Base-by-base conservation (phyloP, 257 asterid genomes). In the Ocimum tenuiflorum region DNA sequence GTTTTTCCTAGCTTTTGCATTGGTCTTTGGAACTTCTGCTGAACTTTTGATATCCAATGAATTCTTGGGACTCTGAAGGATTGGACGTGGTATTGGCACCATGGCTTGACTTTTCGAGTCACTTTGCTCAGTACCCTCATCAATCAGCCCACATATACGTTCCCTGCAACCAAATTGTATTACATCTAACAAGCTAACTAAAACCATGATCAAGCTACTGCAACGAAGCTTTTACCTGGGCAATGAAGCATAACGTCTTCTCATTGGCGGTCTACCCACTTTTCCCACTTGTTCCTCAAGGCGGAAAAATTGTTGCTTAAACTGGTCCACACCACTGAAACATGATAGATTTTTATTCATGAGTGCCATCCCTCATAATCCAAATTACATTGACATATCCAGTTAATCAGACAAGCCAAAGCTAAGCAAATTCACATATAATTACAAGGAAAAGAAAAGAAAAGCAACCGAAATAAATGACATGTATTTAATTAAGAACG, bases 261-360 rank as follows among this genome's bases (percentile, higher is more conserved):
- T 60, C 68, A 81, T 33, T 31, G 95, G 94, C 74, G 89, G 78
- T 77, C 79, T 82, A 61, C 75, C 73, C 48, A 57, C 79, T 83
- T 80, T 86, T 27, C 91, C 95, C 6, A 67, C 66, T 18, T 81
- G 90, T 27, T 85, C 95, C 84, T 91, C 96, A 1, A 91, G 94
- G 6, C 88, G 89, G 71, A 84, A 79, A 74, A 91, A 91, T 67
- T 86, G 91, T 71, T 85, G 95, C 83, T 86, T 91, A 64, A 91
- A 91, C 75, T 86, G 90, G 58, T 91, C 98, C 68, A 83, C 85
- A 56, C 96, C 96, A 31, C 96, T 91, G 85, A 69, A 80, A 80
- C 36, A 49, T 43, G 65, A 58, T 8, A 36, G 3, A 46, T n/a
- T 39, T 56, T 5, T 10, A 61, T 67, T 14, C 45, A 67, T 24